Conservation (phyloP, 208 protist species). For the Trypanosoma melophagium region DNA sequence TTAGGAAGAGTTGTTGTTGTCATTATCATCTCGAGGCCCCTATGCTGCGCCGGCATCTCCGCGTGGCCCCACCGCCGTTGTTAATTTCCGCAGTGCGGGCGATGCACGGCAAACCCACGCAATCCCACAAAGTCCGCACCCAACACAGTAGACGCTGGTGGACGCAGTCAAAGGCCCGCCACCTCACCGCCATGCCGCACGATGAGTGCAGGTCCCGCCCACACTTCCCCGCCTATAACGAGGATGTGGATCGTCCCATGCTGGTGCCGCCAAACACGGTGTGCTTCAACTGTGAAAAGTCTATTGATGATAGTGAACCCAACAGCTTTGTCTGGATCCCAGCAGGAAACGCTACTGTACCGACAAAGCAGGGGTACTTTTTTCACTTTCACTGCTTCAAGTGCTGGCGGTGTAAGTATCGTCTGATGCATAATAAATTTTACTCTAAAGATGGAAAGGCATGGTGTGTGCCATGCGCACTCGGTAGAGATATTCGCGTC, state of each 20-base stretch:
- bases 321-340: conserved; percentile 91
- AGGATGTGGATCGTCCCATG: conserved; percentile 85
- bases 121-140: conserved; percentile 84
- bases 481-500: conserved; percentile 80
- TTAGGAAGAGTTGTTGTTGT: too few relatives aligned
- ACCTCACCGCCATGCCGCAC: conserved; percentile 78
- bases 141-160: conserved; percentile 89
- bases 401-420: conserved; percentile 83
- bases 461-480: conserved; percentile 82
- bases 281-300: conserved; percentile 85
- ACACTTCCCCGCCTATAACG: conserved; percentile 83
- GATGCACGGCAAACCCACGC: conserved; percentile 88
- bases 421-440: conserved; percentile 90
- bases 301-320: conserved; percentile 59
- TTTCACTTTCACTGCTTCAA: conserved; percentile 92
- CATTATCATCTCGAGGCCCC: too few relatives aligned
- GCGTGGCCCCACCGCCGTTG: conserved; percentile 8
- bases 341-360: conserved; percentile 78
- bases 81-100: conserved; percentile 14
- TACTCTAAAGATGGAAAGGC: conserved; percentile 85
- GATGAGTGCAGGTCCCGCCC: conserved; percentile 75
- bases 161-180: conserved; percentile 87
- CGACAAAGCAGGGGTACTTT: conserved; percentile 86
- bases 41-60: conserved; percentile 10
- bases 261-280: conserved; percentile 67